These are phyloP conservation scores for Pecoramyces ruminantium DNA, from an alignment of 192 early-diverging fungal genomes.

Conservation along the genomic window DNA sequence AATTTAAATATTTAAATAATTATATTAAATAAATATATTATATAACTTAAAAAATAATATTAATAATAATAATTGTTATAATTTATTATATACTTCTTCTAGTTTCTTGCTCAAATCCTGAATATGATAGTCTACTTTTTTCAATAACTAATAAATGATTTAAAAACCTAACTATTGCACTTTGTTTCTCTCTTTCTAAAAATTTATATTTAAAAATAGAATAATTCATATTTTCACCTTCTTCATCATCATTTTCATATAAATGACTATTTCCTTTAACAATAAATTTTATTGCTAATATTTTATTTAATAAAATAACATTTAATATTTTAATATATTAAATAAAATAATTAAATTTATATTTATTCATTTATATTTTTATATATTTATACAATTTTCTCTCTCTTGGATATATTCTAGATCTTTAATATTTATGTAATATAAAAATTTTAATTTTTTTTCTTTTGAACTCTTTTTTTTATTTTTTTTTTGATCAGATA, in stretches of 20 bases:
- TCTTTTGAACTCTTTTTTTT: background rate
- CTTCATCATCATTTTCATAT: background rate
- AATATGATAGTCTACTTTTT: background rate
- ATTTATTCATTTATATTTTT: background rate
- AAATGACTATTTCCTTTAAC: background rate
- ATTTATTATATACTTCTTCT: background rate
- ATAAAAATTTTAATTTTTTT: background rate
- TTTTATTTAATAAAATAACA: too few species aligned
- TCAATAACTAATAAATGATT: background rate
- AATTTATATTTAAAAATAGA: background rate
- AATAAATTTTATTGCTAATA: background rate
- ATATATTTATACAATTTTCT: background rate
- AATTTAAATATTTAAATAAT: too few species aligned
- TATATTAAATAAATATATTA: too few species aligned
- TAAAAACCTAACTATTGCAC: background rate
- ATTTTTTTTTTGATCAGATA: background rate
- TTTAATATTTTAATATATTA: too few species aligned
- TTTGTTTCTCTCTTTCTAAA: background rate
- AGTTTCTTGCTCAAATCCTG: background rate
- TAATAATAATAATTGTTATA: too few species aligned
- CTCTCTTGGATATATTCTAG: background rate
- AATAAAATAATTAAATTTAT: background rate
- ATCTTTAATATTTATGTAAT: background rate
- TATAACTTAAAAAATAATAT: too few species aligned
- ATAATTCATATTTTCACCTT: background rate